phyloP scores from a whole-genome alignment of 2,329 filamentous ascomycete genomes.

The Zymoseptoria brevis region DNA sequence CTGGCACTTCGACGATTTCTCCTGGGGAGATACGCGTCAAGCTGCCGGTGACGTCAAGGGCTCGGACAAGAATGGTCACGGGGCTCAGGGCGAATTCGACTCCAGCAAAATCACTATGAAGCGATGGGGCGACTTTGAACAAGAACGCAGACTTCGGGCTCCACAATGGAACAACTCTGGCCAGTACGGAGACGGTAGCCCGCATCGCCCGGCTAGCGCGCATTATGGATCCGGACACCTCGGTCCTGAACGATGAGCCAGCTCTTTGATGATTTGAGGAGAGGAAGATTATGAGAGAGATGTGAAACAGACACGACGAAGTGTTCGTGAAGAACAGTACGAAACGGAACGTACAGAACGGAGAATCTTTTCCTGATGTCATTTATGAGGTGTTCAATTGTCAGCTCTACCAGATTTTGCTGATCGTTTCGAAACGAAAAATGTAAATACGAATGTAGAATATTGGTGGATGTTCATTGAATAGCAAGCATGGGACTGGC shows the following conservation, averaged over 20 bases:
- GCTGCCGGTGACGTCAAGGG: slow-evolving; percentile 86
- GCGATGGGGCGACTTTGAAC: slow-evolving; percentile 94
- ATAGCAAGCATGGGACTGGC: neutral
- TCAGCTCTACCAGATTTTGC: neutral
- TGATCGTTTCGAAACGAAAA: neutral
- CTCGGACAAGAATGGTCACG: slow-evolving; percentile 52
- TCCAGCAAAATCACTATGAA: slow-evolving; percentile 99
- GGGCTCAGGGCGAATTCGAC: slow-evolving; percentile 91
- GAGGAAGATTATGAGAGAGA: neutral
- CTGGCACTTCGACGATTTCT: slow-evolving; percentile 99
- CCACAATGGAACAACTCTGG: slow-evolving; percentile 4
- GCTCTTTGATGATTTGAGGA: neutral
- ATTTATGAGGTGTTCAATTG: neutral
- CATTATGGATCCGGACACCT: neutral
- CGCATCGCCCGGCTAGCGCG: neutral
- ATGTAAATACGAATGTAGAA: neutral
- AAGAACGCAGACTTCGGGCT: slow-evolving; percentile 34
- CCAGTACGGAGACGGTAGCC: neutral
- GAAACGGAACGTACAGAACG: neutral
- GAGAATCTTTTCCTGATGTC: neutral
- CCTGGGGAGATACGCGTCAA: slow-evolving; percentile 96
- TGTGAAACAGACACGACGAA: neutral
- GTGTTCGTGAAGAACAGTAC: neutral
- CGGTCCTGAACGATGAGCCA: neutral
- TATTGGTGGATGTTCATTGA: neutral